Percentiles rank a stretch among this genome's conserved stretches.
Conservation (phyloP, 352 stramenopile species). For the Phytophthora litchii region DNA sequence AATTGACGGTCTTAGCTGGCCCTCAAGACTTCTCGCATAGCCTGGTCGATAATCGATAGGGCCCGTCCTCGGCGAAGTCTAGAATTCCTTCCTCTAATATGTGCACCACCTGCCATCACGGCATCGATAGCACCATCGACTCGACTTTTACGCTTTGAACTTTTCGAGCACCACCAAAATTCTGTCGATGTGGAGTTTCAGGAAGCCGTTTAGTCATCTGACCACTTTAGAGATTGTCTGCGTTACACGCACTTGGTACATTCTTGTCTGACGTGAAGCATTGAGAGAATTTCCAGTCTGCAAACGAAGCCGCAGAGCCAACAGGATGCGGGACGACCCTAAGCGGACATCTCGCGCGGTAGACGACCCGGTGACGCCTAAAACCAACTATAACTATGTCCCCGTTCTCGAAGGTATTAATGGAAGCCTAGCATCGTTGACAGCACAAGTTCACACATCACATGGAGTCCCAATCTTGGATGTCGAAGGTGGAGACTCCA, state of each 20-base stretch:
- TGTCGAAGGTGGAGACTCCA: conserved; percentile 21
- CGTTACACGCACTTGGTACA: conserved; percentile 15
- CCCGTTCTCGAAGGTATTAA: conserved; percentile 37
- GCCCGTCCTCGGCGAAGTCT: too few relatives aligned
- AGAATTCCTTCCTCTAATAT: too few relatives aligned
- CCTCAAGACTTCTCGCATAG: too few relatives aligned
- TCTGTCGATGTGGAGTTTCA: conserved; percentile 18
- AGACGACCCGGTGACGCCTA: conserved; percentile 16
- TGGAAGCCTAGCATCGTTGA: conserved; percentile 23
- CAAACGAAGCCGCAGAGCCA: conserved; percentile 4
- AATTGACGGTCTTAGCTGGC: too few relatives aligned
- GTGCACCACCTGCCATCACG: too few relatives aligned
- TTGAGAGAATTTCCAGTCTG: conserved; percentile 18
- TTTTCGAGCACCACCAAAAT: conserved; percentile 9
- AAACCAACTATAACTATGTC: conserved; percentile 26
- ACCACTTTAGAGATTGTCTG: conserved; percentile 23
- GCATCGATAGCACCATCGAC: neutral
- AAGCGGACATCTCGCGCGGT: conserved; percentile 18
- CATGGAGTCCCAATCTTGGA: conserved; percentile 37
- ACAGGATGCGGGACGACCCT: conserved; percentile 24
- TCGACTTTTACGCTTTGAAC: too few relatives aligned
- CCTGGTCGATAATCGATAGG: too few relatives aligned
- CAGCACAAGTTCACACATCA: conserved; percentile 13
- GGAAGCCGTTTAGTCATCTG: conserved; percentile 18
- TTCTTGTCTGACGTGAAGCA: conserved; percentile 4